A percentile compares a stretch with the other conserved stretches of the same genome.
Evolutionary conservation across 345 rosid species (phyloP).

Genomic region (Syzygium aromaticum): DNA sequence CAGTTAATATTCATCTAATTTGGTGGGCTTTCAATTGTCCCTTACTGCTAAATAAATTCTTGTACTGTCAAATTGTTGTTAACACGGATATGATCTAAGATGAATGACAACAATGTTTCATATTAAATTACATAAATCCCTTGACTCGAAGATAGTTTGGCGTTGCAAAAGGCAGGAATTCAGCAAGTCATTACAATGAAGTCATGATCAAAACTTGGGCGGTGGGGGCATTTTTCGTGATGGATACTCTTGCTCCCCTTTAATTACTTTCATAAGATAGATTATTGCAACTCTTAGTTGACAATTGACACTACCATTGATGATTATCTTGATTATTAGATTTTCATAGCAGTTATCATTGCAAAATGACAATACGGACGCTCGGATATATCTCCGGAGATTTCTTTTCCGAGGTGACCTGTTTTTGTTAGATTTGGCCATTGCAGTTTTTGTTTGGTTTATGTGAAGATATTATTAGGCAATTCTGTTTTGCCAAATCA

Average conservation of each 20-base stretch:
- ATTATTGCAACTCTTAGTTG: neutral
- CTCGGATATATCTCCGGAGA: neutral
- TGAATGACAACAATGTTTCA: neutral
- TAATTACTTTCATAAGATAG: neutral
- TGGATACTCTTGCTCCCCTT: neutral
- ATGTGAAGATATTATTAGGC: neutral
- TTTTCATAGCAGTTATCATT: neutral
- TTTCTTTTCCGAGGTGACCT: neutral
- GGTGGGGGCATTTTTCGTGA: neutral
- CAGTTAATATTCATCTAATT: neutral
- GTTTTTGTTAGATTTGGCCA: neutral
- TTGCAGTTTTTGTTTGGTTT: neutral
- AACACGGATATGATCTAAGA: neutral
- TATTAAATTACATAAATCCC: neutral
- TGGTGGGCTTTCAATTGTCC: neutral
- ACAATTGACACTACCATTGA: neutral
- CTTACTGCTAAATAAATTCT: neutral
- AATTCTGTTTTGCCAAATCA: neutral
- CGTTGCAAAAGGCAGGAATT: neutral
- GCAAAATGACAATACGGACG: neutral
- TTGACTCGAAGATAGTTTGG: neutral
- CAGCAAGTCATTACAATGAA: neutral
- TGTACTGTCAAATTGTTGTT: neutral
- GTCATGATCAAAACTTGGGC: neutral
- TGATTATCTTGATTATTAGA: neutral